phyloP scores from a whole-genome alignment of 1,284 basidiomycete genomes.

The Malassezia vespertilionis region DNA sequence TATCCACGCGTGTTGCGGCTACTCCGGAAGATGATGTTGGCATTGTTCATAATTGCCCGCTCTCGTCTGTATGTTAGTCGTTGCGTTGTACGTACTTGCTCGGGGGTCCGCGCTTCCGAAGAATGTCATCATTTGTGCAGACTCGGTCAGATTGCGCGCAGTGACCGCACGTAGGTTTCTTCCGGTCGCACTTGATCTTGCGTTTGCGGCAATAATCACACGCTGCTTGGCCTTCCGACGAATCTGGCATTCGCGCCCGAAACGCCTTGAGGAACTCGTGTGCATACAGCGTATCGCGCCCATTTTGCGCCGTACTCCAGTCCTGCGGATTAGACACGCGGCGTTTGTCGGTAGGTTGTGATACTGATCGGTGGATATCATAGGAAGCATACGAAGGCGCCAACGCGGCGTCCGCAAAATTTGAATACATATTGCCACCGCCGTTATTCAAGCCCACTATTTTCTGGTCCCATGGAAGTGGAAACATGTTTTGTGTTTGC shows the following conservation, averaged over 20 bases:
- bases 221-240: conserved; percentile 15
- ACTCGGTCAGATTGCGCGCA: conserved; percentile 15
- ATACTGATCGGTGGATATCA: conserved; percentile 14
- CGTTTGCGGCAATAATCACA: conserved; percentile 21
- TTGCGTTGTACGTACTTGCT: conserved; percentile 9
- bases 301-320: conserved; percentile 7
- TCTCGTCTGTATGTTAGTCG: conserved; percentile 4
- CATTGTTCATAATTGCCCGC: conserved; percentile 15
- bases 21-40: conserved; percentile 12
- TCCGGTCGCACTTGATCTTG: conserved; percentile 19
- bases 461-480: neutral
- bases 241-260: conserved; percentile 16
- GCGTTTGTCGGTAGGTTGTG: conserved; percentile 11
- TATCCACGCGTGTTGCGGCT: conserved; percentile 1
- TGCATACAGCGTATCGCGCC: conserved; percentile 16
- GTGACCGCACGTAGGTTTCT: conserved; percentile 18
- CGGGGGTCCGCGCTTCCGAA: conserved; percentile 15
- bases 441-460: neutral
- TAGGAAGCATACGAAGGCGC: conserved; percentile 2
- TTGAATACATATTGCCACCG: too few relatives aligned
- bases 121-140: conserved; percentile 15
- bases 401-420: too few relatives aligned
- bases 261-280: conserved; percentile 18
- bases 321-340: neutral
- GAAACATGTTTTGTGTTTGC: neutral